phyloP scores from a whole-genome alignment of 306 rosid species.

The Begonia fuchsioides region DNA sequence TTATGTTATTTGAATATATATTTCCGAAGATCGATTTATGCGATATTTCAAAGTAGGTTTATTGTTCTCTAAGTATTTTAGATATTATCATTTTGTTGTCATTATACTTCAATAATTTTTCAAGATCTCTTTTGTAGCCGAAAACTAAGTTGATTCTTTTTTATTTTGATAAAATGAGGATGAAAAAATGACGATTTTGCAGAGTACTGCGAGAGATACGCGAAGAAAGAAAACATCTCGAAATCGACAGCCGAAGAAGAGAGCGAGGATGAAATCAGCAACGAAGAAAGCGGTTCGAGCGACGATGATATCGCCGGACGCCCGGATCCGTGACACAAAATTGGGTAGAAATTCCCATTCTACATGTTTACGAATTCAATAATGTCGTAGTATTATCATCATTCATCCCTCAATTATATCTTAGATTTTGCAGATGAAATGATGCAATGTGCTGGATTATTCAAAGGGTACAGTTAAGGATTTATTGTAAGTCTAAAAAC shows the following conservation, averaged over 20 bases:
- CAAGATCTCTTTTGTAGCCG: too few relatives aligned
- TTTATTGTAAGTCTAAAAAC: conserved; percentile 15
- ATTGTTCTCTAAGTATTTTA: too few relatives aligned
- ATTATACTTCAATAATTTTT: too few relatives aligned
- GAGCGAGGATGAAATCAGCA: conserved; percentile 57
- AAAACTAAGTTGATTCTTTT: too few relatives aligned
- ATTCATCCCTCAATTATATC: conserved; percentile 8
- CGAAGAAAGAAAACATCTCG: conserved; percentile 57
- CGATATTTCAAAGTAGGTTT: too few relatives aligned
- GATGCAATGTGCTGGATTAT: conserved; percentile 13
- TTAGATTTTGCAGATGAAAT: conserved; percentile 8
- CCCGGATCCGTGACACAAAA: conserved; percentile 41
- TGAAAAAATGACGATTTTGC: not conserved
- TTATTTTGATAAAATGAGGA: too few relatives aligned
- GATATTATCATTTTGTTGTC: too few relatives aligned
- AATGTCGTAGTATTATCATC: conserved; percentile 26
- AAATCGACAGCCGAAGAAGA: conserved; percentile 60
- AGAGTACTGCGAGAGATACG: conserved; percentile 93
- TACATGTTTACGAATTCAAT: conserved; percentile 19
- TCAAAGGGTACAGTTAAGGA: conserved; percentile 16
- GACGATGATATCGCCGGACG: conserved; percentile 86
- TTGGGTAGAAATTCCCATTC: conserved; percentile 11
- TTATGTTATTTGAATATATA: too few relatives aligned
- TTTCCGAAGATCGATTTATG: too few relatives aligned
- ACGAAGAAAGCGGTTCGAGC: conserved; percentile 55